These are phyloP conservation scores for Tricholoma furcatifolium DNA, from an alignment of 768 basidiomycete genomes.

Conservation along the genomic window DNA sequence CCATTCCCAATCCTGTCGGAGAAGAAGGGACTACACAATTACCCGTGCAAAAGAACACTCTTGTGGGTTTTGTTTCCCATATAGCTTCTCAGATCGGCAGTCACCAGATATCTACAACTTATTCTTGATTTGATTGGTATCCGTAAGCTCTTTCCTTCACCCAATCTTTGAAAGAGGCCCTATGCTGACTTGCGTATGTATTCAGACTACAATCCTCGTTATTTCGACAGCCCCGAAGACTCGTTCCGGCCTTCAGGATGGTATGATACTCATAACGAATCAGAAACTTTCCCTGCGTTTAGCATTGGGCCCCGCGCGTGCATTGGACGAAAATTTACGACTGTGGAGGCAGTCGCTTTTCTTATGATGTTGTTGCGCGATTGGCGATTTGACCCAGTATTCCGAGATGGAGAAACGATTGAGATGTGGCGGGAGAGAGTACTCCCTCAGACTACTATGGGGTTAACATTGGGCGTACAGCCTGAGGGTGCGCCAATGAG, in stretches of 20 bases:
- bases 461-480: slow-evolving; percentile 33
- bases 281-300: slow-evolving; percentile 43
- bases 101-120: not conserved
- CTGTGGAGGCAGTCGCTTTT: slow-evolving; percentile 50
- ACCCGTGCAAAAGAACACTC: not conserved
- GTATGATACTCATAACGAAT: slow-evolving; percentile 39
- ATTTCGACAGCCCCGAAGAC: slow-evolving; percentile 44
- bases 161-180: not conserved
- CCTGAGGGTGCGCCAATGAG: slow-evolving; percentile 28
- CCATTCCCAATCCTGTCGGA: not conserved
- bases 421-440: slow-evolving; percentile 36
- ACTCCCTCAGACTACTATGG: slow-evolving; percentile 27
- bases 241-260: slow-evolving; percentile 50
- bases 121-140: not conserved
- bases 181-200: not conserved
- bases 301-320: slow-evolving; percentile 50
- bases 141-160: not conserved
- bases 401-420: slow-evolving; percentile 36
- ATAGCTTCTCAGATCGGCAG: too few species aligned
- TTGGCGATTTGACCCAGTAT: slow-evolving; percentile 47
- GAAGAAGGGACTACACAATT: not conserved
- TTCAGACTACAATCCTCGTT: slow-evolving; percentile 44
- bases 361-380: slow-evolving; percentile 49
- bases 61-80: not conserved
- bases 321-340: slow-evolving; percentile 54